These are phyloP conservation scores for Pythium sp. DNA, from an alignment of 352 stramenopile genomes.

Conservation along the genomic window DNA sequence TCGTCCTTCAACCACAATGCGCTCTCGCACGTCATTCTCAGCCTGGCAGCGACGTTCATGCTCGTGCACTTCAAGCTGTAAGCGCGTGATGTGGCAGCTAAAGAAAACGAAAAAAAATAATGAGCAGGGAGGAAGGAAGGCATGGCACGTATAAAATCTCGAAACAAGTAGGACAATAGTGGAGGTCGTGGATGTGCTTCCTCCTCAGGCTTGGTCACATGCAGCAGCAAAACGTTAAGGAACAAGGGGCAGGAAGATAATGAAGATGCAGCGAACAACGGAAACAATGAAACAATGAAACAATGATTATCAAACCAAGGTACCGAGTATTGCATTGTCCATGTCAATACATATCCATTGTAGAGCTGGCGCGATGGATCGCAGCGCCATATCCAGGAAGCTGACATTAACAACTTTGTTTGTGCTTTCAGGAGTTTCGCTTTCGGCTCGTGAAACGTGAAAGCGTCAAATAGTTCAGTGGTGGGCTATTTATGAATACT, in stretches of 20 bases:
- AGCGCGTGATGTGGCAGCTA: slow-evolving; percentile 12
- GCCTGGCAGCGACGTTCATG: slow-evolving; percentile 79
- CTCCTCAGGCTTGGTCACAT: neutral
- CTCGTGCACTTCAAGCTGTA: slow-evolving; percentile 78
- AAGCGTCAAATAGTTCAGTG: neutral
- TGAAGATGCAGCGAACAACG: neutral
- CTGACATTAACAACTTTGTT: neutral
- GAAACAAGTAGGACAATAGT: slow-evolving; percentile 8
- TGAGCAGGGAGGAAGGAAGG: neutral
- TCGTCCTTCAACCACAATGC: slow-evolving; percentile 89
- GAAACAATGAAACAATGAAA: slow-evolving; percentile 9
- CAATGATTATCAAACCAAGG: slow-evolving; percentile 9
- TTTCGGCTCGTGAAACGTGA: neutral
- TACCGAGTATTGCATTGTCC: neutral
- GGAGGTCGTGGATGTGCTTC: neutral
- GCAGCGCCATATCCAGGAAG: neutral
- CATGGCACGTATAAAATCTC: slow-evolving; percentile 10
- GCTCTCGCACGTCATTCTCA: slow-evolving; percentile 83
- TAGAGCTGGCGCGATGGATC: no score
- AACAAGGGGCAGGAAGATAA: neutral
- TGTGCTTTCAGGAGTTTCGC: neutral
- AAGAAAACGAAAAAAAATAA: neutral
- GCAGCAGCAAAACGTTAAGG: neutral
- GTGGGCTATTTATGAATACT: neutral
- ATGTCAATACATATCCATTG: neutral